Conservation (phyloP, 2,329 filamentous ascomycete genomes). For the Fusarium euwallaceae region DNA sequence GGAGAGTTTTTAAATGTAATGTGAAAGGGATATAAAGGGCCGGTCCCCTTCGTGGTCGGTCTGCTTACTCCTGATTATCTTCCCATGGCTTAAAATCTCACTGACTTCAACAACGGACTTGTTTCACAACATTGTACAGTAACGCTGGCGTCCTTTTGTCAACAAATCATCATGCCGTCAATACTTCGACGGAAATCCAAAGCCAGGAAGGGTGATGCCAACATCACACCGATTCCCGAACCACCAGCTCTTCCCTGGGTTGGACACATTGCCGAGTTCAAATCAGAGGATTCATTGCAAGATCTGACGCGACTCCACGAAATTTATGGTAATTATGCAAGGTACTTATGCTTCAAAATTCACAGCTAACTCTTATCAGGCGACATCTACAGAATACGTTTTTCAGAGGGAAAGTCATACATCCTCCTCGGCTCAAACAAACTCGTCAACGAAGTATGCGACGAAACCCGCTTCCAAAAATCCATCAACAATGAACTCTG, state of each 20-base stretch:
- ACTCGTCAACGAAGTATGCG: slow-evolving; percentile 66
- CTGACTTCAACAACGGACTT: background rate
- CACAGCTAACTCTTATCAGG: background rate
- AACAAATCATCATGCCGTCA: background rate
- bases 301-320: background rate
- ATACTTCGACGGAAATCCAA: background rate
- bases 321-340: background rate
- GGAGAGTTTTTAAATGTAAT: background rate
- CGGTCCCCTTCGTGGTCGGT: background rate
- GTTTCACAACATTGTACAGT: background rate
- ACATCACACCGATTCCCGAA: background rate
- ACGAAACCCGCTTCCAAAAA: slow-evolving; percentile 72
- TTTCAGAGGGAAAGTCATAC: slow-evolving; percentile 1
- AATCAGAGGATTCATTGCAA: slow-evolving; percentile 1
- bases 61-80: background rate
- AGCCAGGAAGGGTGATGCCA: background rate
- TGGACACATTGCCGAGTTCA: slow-evolving; percentile 3
- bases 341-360: background rate
- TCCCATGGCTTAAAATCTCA: background rate
- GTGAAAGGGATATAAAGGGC: background rate
- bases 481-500: slow-evolving; percentile 58
- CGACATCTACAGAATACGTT: slow-evolving; percentile 2
- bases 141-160: background rate
- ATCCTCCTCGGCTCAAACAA: slow-evolving; percentile 1
- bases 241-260: background rate